Base-by-base conservation (phyloP, 2,329 filamentous ascomycete genomes). In the Rhynchosporium agropyri region DNA sequence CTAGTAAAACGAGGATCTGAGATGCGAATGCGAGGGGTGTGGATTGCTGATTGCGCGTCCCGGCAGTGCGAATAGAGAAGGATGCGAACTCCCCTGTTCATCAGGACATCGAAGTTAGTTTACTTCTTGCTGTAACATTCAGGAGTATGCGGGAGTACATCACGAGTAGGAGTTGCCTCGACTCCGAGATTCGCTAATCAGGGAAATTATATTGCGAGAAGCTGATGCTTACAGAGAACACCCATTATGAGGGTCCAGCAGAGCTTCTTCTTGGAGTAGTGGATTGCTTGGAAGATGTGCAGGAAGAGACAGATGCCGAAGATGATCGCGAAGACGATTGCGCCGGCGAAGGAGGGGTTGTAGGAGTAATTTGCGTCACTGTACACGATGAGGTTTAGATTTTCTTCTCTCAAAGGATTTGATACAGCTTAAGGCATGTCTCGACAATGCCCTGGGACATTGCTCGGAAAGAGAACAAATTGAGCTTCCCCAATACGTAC, bases 181-280 rank as follows among this genome's bases (percentile, higher is more conserved):
- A 20, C 20, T 20, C 20, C 20, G 20, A 20, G 20, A 20, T 1
- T 20, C 20, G 20, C 20, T 20, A 20, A 20, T 20, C 20, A 20
- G 20, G 20, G 1, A 20, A 20, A 20, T 20, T 20, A 20, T 20
- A 20, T 20, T 20, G 20, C 20, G 1, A 20, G 20, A 20, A 20
- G 20, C 20, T 20, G 20, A 20, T 20, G 20, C 20, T 20, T 20
- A 20, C 79, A 81, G 0, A 68, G 31, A 3, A 69, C 68, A 8
- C 76, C 79, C 72, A 81, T 77, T 48, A 80, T 75, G 9, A 82
- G 75, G 3, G 80, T 76, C 77, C 76, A 79, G 59, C 72, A 76
- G 64, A 79, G 78, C 29, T 69, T 67, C 71, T 72, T 55, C 61
- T 79, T 77, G 28, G 71, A 73, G 67, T 76, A 74, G 20, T 69